Evolutionary conservation across 768 basidiomycete genomes (phyloP).

Genomic region (Tricholomella constricta): DNA sequence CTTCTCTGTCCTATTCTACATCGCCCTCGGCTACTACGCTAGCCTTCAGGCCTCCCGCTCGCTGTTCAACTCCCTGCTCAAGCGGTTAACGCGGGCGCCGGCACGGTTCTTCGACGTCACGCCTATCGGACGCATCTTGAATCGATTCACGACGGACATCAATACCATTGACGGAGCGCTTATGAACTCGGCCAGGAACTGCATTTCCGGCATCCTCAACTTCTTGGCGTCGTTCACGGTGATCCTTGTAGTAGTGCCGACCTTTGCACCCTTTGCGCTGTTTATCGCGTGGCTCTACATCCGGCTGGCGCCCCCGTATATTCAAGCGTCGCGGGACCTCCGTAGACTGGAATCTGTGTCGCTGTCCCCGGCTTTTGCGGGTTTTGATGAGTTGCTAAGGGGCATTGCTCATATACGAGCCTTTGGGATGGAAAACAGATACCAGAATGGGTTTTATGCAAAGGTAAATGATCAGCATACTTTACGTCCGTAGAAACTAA

Average conservation of each 20-base stretch:
- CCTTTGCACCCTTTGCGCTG: conserved; percentile 65
- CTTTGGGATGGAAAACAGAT: conserved; percentile 69
- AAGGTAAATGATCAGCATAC: conserved; percentile 37
- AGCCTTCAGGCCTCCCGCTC: conserved; percentile 66
- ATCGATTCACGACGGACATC: conserved; percentile 79
- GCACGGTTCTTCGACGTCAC: conserved; percentile 74
- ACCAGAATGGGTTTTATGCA: conserved; percentile 62
- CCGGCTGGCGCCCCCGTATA: conserved; percentile 60
- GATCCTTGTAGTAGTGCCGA: conserved; percentile 62
- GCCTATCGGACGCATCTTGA: conserved; percentile 76
- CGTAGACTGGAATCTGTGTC: conserved; percentile 67
- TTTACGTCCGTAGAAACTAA: conserved; percentile 34
- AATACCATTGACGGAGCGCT: conserved; percentile 70
- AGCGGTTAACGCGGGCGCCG: conserved; percentile 60
- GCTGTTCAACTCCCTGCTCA: conserved; percentile 57
- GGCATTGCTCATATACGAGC: conserved; percentile 71
- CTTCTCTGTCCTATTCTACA: conserved; percentile 51
- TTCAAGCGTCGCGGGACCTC: conserved; percentile 65
- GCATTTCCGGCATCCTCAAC: conserved; percentile 57
- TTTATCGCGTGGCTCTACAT: conserved; percentile 72
- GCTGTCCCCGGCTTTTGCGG: conserved; percentile 71
- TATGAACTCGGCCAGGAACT: conserved; percentile 54
- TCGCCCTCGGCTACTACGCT: conserved; percentile 66
- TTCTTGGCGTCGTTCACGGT: conserved; percentile 66
- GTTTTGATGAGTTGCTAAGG: conserved; percentile 69